Base-by-base conservation (phyloP, 768 basidiomycete species). In the Pisolithus albus region DNA sequence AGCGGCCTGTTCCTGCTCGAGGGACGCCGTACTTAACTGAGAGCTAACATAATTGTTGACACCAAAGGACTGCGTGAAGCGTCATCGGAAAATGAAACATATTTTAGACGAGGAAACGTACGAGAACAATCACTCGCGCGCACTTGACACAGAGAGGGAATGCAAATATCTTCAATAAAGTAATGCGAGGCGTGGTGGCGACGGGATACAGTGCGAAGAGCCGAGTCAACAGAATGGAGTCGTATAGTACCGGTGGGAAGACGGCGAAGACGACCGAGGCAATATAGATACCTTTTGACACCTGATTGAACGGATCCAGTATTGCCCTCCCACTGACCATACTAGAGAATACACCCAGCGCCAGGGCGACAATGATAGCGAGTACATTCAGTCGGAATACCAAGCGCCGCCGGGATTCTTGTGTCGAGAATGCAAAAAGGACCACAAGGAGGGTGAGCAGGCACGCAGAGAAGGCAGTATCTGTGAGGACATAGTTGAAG, bases 191-290 rank as follows among this genome's bases (percentile, higher is more conserved):
- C 1, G 64, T 64, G 3, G 41, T 37, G 5, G 47, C 47, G 1
- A 57, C 56, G 2, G 72, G 71, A 47, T 65, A 73, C 8, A 74
- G 63, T 2, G 69, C 67, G 28, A 65, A 53, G 5, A 74, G 62
- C 0, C 73, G 64, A 50, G 71, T 59, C 24, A 71, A 38, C 8
- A 74, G 63, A 38, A 74, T 66, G 8, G 62, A 66, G 53, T 74
- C 72, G 21, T 72, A 62, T 39, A 72, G 57, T 2, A 70, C 42
- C 10, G 72, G 71, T 1, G 67, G 62, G 44, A 66, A 54, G 7
- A 64, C 52, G 13, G 59, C 52, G 34, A 74, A 47, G 0, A 53
- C 43, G 8, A 62, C 58, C 43, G 58, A 59, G 1, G 59, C 58
- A 4, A 62, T 59, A 23, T 59, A 56, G n/a, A 63, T 39, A 7